phyloP scores from a whole-genome alignment of 768 basidiomycete species.

The Kwoniella botswanensis region DNA sequence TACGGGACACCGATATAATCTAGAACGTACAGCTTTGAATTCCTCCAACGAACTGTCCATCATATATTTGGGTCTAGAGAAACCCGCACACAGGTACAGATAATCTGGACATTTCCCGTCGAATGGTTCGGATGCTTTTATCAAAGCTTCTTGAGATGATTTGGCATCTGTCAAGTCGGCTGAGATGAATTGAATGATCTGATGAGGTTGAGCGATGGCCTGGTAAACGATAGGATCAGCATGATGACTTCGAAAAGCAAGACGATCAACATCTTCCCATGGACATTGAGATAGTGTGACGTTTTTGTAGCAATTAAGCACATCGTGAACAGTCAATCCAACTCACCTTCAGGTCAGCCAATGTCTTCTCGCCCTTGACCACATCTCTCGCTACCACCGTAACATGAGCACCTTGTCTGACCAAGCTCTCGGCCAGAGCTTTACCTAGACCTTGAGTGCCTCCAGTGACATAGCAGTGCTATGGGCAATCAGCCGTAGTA shows the following conservation, averaged over 20 bases:
- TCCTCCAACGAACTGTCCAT: constrained; percentile 70
- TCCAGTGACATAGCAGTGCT: constrained; percentile 88
- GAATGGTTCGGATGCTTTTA: constrained; percentile 65
- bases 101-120: constrained; percentile 72
- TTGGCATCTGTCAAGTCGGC: constrained; percentile 66
- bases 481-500: neutral
- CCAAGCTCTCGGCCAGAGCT: constrained; percentile 68
- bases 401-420: constrained; percentile 74
- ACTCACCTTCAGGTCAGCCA: constrained; percentile 70
- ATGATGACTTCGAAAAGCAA: neutral
- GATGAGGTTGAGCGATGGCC: constrained; percentile 60
- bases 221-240: constrained; percentile 6
- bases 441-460: constrained; percentile 82
- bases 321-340: neutral
- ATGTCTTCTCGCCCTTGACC: constrained; percentile 67
- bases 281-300: too few relatives aligned
- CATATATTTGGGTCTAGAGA: constrained; percentile 69
- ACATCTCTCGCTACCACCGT: constrained; percentile 81
- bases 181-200: constrained; percentile 71
- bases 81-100: constrained; percentile 79
- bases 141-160: constrained; percentile 68
- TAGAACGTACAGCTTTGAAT: constrained; percentile 58
- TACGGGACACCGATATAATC: too few relatives aligned
- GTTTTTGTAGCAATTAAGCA: too few relatives aligned
- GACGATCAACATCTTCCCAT: too few relatives aligned